Base-by-base conservation (phyloP, 2,329 filamentous ascomycete genomes). In the Colletotrichum tabaci region DNA sequence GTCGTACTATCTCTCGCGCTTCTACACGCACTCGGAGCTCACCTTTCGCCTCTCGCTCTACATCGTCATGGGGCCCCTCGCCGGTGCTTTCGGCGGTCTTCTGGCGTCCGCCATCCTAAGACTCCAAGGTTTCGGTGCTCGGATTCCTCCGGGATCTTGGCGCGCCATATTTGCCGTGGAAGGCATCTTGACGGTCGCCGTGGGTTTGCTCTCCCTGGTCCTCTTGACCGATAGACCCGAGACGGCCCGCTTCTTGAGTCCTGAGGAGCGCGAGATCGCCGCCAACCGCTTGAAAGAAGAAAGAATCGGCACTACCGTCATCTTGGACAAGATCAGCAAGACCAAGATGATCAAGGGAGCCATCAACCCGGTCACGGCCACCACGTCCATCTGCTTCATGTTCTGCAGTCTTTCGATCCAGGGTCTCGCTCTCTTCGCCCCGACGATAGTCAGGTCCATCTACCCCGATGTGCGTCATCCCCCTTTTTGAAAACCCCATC, bases 141-240 rank as follows among this genome's bases (percentile, higher is more conserved):
- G 92, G 0, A 81, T 81, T 21, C 12, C 47, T 2, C 21, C 47
- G 21, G 47, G n/a, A 15, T 81, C 79, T 6, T 93, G 91, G 92
- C 83, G 91, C 4, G 92, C 92, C 90, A 92, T 93, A 61, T 93
- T 93, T 67, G 87, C 85, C 10, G 89, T 93, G n/a, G 91, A 93
- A 77, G 92, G 91, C 46, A 89, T 92, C 74, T 86, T 92, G 74
- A 82, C 80, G 6, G 75, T 80, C 18, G 84, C 85, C 0, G 79
- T 93, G 0, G 85, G 87, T 0, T n/a, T 93, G 2, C 82, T 93
- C 44, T 80, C 87, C 0, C 92, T 93, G 77, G 74, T 91, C 74
- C 90, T 89, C 0, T 81, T 94, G 23, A 93, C 92, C 0, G 92
- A 94, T 77, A 86, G 91, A 0, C 92, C 92, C 0, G 90, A 87